These are phyloP conservation scores for Thermothielavioides terrestris DNA, from an alignment of 495 filamentous ascomycete species.

Conservation along the genomic window DNA sequence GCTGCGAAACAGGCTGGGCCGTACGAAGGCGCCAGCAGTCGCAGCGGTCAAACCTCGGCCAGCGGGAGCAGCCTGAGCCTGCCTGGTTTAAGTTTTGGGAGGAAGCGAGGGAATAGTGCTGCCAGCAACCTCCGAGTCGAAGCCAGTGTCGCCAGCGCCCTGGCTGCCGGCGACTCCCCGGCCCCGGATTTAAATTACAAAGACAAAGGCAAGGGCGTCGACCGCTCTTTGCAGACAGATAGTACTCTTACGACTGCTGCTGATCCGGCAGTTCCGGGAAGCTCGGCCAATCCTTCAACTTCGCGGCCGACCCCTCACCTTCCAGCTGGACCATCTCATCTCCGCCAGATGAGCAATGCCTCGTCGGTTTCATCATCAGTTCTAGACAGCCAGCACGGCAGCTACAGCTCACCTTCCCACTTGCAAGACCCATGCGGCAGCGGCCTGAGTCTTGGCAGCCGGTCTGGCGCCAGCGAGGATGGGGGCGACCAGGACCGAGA, in stretches of 20 bases:
- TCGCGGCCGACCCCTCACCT: constrained; percentile 35
- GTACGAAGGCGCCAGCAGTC: constrained; percentile 29
- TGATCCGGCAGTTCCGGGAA: constrained; percentile 11
- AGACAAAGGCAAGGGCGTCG: constrained; percentile 78
- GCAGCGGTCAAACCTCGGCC: constrained; percentile 37
- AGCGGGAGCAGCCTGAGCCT: constrained; percentile 47
- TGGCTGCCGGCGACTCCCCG: constrained; percentile 15
- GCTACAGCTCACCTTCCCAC: constrained; percentile 34
- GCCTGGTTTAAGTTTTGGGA: constrained; percentile 35
- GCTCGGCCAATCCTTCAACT: constrained; percentile 10
- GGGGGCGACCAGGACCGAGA: constrained; percentile 33
- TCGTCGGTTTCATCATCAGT: constrained; percentile 73
- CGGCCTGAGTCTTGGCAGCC: constrained; percentile 32
- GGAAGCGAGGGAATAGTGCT: constrained; percentile 48
- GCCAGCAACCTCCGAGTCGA: constrained; percentile 42
- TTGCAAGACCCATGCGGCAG: constrained; percentile 41
- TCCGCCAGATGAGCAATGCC: constrained; percentile 72
- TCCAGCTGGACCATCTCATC: constrained; percentile 52
- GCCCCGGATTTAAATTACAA: constrained; percentile 20
- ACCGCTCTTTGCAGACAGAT: constrained; percentile 37
- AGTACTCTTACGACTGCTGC: background rate
- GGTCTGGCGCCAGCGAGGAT: constrained; percentile 29
- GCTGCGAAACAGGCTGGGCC: constrained; percentile 46
- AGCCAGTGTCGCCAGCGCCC: constrained; percentile 28
- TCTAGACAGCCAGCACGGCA: constrained; percentile 54